A percentile compares a stretch with the other conserved stretches of the same genome.
phyloP scores from a whole-genome alignment of 176 grass and related monocot species.

The Sorghum bicolor region DNA sequence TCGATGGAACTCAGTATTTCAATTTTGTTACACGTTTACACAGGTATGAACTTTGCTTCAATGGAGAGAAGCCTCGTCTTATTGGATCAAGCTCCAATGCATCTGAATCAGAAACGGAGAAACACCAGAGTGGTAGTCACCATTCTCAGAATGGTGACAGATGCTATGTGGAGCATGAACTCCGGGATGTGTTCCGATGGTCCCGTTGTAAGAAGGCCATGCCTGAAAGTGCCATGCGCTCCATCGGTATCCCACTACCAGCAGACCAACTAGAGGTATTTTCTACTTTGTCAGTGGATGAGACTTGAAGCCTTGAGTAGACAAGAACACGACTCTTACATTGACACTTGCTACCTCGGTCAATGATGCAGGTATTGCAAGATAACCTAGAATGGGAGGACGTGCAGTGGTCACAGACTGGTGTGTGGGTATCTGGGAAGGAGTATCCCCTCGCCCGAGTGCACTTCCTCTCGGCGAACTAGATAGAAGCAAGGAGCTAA shows the following conservation, averaged over 20 bases:
- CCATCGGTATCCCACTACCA: slow-evolving; percentile 68
- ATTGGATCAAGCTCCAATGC: slow-evolving; percentile 49
- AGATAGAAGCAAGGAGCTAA: slow-evolving; percentile 34
- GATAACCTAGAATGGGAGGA: slow-evolving; percentile 98
- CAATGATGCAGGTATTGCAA: slow-evolving; percentile 55
- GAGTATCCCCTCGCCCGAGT: slow-evolving; percentile 83
- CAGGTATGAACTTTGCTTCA: slow-evolving; percentile 92
- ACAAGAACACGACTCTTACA: not conserved
- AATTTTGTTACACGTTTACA: slow-evolving; percentile 17
- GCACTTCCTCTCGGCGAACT: slow-evolving; percentile 75
- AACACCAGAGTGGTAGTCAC: slow-evolving; percentile 56
- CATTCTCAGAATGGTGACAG: slow-evolving; percentile 72
- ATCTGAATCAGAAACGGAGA: slow-evolving; percentile 41
- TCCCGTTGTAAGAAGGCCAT: slow-evolving; percentile 82
- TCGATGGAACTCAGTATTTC: not conserved
- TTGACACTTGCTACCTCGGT: not conserved
- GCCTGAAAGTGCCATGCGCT: slow-evolving; percentile 64
- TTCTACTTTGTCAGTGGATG: not conserved
- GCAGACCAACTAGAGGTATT: slow-evolving; percentile 83
- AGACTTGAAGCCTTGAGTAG: not conserved
- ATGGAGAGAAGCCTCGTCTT: slow-evolving; percentile 55
- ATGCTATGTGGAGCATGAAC: slow-evolving; percentile 45
- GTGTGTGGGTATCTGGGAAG: slow-evolving; percentile 82
- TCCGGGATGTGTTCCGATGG: slow-evolving; percentile 77
- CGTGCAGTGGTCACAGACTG: slow-evolving; percentile 85